Conservation (phyloP, 2,329 filamentous ascomycete species). For the Colletotrichum incanum region DNA sequence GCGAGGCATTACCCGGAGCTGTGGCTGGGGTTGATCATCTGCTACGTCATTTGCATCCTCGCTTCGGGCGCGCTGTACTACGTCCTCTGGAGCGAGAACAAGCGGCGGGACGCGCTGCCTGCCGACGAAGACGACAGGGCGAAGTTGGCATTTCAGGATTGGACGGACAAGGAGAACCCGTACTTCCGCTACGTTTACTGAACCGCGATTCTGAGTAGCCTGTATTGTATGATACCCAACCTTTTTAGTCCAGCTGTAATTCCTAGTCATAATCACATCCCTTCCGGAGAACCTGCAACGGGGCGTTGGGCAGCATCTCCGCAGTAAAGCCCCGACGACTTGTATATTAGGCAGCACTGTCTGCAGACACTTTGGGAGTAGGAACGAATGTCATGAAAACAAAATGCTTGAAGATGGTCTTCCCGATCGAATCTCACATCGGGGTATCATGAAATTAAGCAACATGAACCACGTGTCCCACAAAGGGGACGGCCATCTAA, state of each 20-base stretch:
- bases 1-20: slow-evolving; percentile 78
- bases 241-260: background rate
- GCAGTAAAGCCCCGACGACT: background rate
- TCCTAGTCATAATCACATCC: background rate
- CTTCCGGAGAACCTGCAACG: background rate
- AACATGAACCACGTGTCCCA: slow-evolving; percentile 23
- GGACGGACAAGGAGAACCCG: slow-evolving; percentile 79
- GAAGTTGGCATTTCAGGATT: slow-evolving; percentile 76
- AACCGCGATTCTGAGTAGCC: rapidly evolving
- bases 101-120: slow-evolving; percentile 61
- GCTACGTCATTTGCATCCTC: slow-evolving; percentile 77
- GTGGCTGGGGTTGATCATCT: slow-evolving; percentile 78
- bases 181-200: slow-evolving; percentile 73
- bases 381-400: background rate
- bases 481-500: slow-evolving; percentile 26
- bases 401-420: slow-evolving; percentile 1
- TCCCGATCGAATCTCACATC: slow-evolving; percentile 26
- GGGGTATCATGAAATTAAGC: slow-evolving; percentile 26
- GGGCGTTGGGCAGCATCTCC: no score
- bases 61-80: slow-evolving; percentile 70
- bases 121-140: slow-evolving; percentile 75
- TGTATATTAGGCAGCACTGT: background rate
- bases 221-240: background rate
- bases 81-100: slow-evolving; percentile 74
- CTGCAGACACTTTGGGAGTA: background rate